Evolutionary conservation across 2,329 filamentous ascomycete species (phyloP), one percentile per base, ranked within the genome.

Genomic region (Ascochyta viciae-villosae): DNA sequence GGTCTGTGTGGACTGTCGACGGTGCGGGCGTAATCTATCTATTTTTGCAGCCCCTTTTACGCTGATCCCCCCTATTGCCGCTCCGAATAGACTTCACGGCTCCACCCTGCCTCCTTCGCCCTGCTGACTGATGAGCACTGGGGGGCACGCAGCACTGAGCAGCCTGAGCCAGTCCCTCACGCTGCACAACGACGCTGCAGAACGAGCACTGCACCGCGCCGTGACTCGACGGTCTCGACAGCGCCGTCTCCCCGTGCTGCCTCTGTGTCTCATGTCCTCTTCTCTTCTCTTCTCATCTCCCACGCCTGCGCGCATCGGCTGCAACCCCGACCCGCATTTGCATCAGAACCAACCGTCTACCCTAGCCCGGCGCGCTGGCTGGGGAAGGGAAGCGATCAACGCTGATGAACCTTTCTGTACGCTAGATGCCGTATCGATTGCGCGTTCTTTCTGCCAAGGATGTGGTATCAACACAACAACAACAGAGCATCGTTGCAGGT

Each of bases 1-100:
- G 65, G 62, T 60, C 54, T 51, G 64, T 64, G 65, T 62, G 58
- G 62, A 56, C 61, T 46, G 65, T 62, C 57, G 62, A 56, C 61
- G 45, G 56, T 37, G 42, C 29, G 10, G 43, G 55, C 47, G 49
- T 51, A 48, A 61, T 62, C 53, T 39, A 63, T 60, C 46, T 49
- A 49, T 54, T 49, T 49, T 50, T 44, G 26, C 34, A 34, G 39
- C 49, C 54, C 54, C 48, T 57, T 19, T 44, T 49, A 60, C 31
- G 15, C 49, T 3, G 15, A 44, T 31, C 8, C 49, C 4, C 49
- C 33, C 48, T 57, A 57, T 42, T 52, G 27, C 29, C 44, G 43
- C 51, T 56, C 47, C 40, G 35, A 54, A 50, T 50, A 49, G 40
- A 48, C 54, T 29, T 48, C 37, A 29, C 52, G 39, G 55, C 56